Evolutionary conservation across 225 moss, liverwort and hornwort genomes (phyloP).

Genomic region (Anthoceros angustus): DNA sequence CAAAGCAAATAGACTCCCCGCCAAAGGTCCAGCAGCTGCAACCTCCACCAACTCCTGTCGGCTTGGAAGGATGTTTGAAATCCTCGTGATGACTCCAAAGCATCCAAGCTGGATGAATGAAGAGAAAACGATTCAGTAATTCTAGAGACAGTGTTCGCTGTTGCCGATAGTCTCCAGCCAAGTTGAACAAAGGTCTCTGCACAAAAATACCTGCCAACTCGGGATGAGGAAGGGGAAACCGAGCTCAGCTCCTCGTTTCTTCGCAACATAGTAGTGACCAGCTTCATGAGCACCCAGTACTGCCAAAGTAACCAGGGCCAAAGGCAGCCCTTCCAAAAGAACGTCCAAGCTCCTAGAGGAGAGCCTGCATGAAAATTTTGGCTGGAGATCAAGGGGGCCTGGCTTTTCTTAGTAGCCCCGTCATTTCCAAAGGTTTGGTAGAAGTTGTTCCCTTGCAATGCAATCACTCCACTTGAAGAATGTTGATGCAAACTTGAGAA

Average conservation of each 20-base stretch:
- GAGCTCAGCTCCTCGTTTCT: conserved; percentile 31
- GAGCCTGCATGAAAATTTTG: conserved; percentile 9
- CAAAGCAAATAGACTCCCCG: conserved; percentile 21
- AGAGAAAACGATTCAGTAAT: neutral
- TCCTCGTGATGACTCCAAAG: conserved; percentile 38
- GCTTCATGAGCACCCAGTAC: conserved; percentile 35
- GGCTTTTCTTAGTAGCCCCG: too few species aligned
- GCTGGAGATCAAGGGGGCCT: too few species aligned
- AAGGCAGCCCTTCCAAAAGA: conserved; percentile 18
- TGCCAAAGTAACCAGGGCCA: conserved; percentile 18
- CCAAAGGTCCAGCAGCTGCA: conserved; percentile 29
- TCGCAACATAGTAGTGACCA: conserved; percentile 27
- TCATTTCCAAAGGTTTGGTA: too few species aligned
- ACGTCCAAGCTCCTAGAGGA: conserved; percentile 16
- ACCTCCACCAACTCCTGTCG: conserved; percentile 26
- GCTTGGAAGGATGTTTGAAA: conserved; percentile 24
- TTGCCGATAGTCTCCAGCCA: neutral
- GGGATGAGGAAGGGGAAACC: conserved; percentile 33
- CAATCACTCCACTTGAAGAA: too few species aligned
- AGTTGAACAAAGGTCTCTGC: neutral
- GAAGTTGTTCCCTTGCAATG: neutral
- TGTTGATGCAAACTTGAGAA: too few species aligned
- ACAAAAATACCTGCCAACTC: conserved; percentile 27
- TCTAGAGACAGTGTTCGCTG: neutral
- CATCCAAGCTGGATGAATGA: conserved; percentile 21